A percentile compares a stretch with the other conserved stretches of the same genome.
Evolutionary conservation across 73 alveolate genomes (phyloP).

Genomic region (Paramecium sonneborni): DNA sequence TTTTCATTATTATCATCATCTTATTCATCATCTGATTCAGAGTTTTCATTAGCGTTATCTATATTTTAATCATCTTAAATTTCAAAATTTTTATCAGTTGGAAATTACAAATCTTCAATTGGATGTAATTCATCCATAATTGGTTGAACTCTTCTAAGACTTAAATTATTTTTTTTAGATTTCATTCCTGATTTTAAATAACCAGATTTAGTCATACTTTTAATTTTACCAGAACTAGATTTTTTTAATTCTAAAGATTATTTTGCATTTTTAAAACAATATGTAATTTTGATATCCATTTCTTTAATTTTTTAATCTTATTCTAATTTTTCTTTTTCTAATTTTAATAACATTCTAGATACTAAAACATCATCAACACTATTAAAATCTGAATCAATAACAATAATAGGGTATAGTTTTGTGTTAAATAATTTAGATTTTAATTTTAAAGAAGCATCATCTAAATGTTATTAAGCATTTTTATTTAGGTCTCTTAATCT

Average conservation of each 20-base stretch:
- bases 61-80: not conserved
- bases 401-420: not conserved
- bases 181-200: not conserved
- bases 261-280: not conserved
- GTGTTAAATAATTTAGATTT: not conserved
- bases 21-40: not conserved
- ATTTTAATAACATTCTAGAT: not conserved
- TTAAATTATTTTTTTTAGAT: not conserved
- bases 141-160: conserved; percentile 15
- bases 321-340: not conserved
- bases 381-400: not conserved
- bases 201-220: conserved; percentile 41
- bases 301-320: conserved; percentile 5
- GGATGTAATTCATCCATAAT: conserved; percentile 37
- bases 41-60: not conserved
- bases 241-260: not conserved
- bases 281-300: not conserved
- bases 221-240: not conserved
- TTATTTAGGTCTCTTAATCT: not conserved
- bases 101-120: not conserved
- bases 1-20: not conserved
- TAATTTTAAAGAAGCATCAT: not conserved
- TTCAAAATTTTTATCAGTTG: not conserved
- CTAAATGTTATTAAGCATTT: not conserved
- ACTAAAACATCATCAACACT: conserved; percentile 37